Evolutionary conservation across 768 basidiomycete genomes (phyloP), one percentile per base, ranked within the genome.

Genomic region (Pulveroboletus sp.): DNA sequence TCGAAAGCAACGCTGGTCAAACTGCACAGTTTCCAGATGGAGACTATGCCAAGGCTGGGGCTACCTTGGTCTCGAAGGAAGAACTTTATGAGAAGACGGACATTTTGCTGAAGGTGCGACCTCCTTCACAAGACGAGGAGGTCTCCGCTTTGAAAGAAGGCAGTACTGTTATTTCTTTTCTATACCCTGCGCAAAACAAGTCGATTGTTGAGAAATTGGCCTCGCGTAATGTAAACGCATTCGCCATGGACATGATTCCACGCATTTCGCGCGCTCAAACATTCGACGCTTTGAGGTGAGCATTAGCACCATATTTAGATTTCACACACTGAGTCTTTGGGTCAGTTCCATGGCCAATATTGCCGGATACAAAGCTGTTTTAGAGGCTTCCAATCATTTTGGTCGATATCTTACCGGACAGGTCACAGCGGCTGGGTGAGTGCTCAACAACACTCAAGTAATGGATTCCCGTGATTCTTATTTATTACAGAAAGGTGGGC

Each of bases 181-280:
- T 93, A 59, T 88, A 91, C 69, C 89, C 91, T 22, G 74, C 79
- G 20, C 89, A 92, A 70, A 93, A 93, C 71, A 83, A 84, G 65
- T 65, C 73, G 31, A 76, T 86, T 42, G 81, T 93, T 22, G 83
- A 91, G 59, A 74, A 76, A 42, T 72, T 92, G 54, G 78, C 83
- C n/a, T 68, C 76, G 27, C 78, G 80, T 46, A 80, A 80, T 54
- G 74, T 85, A 47, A 89, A 82, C 56, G 81, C 80, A 23, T 88
- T 93, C 62, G 89, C 86, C 47, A 93, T 93, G 91, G 91, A 93
- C 63, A 81, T 85, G 79, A 90, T 93, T 73, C 91, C 91, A 58
- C 80, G 91, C 49, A 92, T 93, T 58, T 92, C 89, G 53, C 81
- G 91, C 45, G 91, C 91, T 38, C 91, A 93, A 66, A 86, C 86